phyloP scores from a whole-genome alignment of 495 filamentous ascomycete genomes.

The Staphylotrichum longicolle region DNA sequence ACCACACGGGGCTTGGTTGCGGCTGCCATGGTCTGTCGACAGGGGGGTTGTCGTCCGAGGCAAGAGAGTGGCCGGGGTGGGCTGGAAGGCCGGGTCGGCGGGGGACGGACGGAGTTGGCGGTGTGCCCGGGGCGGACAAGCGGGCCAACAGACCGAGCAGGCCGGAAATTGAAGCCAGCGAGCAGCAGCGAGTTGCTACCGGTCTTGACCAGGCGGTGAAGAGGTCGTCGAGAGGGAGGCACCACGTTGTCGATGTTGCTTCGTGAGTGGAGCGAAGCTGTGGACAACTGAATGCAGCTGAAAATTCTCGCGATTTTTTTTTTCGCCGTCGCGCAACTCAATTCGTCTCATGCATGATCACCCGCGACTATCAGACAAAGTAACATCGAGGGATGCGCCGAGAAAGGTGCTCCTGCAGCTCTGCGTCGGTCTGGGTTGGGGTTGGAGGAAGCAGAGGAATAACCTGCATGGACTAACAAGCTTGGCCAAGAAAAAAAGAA shows the following conservation, averaged over 20 bases:
- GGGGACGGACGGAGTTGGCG: background rate
- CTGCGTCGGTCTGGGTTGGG: slow-evolving; percentile 20
- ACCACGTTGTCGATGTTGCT: slow-evolving; percentile 15
- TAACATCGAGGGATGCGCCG: slow-evolving; percentile 7
- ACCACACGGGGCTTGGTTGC: slow-evolving; percentile 39
- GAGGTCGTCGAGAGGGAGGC: slow-evolving; percentile 16
- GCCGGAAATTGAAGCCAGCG: background rate
- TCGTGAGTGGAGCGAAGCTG: slow-evolving; percentile 16
- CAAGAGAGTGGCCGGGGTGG: background rate
- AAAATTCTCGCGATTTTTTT: slow-evolving; percentile 15
- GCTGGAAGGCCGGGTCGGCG: slow-evolving; percentile 3
- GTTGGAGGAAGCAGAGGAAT: slow-evolving; percentile 15
- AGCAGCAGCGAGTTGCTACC: background rate
- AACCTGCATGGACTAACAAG: background rate
- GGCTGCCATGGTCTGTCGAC: slow-evolving; percentile 23
- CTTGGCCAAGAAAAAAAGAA: slow-evolving; percentile 19
- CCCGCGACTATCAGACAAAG: background rate
- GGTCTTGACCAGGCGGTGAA: slow-evolving; percentile 28
- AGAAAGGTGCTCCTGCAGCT: slow-evolving; percentile 9
- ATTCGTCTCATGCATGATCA: slow-evolving; percentile 13
- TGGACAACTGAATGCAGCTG: background rate
- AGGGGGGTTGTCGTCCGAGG: background rate
- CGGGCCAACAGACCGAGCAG: slow-evolving; percentile 7
- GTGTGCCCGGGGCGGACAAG: background rate
- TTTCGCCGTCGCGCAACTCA: slow-evolving; percentile 1